Evolutionary conservation across 2,329 filamentous ascomycete genomes (phyloP).

Genomic region (Pestalotiopsis sp.): DNA sequence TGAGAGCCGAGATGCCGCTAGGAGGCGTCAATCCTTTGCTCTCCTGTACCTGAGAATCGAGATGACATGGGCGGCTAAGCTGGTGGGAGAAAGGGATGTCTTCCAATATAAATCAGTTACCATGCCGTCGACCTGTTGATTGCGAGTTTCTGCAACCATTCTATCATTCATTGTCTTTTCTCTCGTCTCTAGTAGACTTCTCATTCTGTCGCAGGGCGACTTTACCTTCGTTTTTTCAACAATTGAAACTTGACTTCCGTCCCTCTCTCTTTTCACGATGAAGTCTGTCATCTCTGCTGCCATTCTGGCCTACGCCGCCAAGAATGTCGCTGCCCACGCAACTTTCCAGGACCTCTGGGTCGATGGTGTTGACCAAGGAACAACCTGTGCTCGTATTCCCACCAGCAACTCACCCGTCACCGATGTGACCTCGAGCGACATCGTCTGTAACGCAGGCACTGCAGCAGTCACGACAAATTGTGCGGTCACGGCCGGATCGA

Average conservation of each 20-base stretch:
- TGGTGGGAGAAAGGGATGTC: not conserved
- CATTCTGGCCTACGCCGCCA: conserved; percentile 34
- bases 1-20: conserved; percentile 10
- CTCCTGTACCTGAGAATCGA: not conserved
- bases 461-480: conserved; percentile 35
- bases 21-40: not conserved
- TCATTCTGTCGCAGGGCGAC: conserved; percentile 12
- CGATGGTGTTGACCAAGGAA: conserved; percentile 40
- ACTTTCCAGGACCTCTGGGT: conserved; percentile 56
- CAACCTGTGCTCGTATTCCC: conserved; percentile 27
- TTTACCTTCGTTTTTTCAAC: conserved; percentile 1
- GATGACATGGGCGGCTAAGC: not conserved
- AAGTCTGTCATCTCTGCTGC: conserved; percentile 32
- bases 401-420: conserved; percentile 45
- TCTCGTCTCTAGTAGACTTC: not conserved
- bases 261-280: conserved; percentile 25
- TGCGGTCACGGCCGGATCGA: conserved; percentile 31
- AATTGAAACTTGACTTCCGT: not conserved
- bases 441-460: conserved; percentile 43
- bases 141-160: not conserved
- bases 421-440: conserved; percentile 39
- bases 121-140: not conserved
- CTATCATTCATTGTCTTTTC: not conserved
- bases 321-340: conserved; percentile 47
- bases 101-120: not conserved